These are phyloP conservation scores for Fusarium solani-melongenae DNA, from an alignment of 2,329 filamentous ascomycete species.

Conservation along the genomic window DNA sequence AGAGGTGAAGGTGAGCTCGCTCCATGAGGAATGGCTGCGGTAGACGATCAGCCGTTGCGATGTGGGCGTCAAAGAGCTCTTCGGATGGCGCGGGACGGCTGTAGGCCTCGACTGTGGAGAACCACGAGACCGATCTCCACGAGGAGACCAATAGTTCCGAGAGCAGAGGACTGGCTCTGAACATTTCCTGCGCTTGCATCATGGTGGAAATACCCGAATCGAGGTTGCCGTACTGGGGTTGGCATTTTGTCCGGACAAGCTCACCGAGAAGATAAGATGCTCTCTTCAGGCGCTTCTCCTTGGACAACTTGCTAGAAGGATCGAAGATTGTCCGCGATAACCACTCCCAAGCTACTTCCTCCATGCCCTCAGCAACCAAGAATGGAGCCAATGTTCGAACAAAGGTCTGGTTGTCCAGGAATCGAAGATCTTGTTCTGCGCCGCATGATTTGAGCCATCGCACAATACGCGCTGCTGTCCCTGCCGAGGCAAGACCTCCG, in stretches of 20 bases:
- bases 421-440: slow-evolving; percentile 57
- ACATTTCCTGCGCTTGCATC: slow-evolving; percentile 57
- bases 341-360: slow-evolving; percentile 66
- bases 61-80: slow-evolving; percentile 63
- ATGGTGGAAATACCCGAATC: slow-evolving; percentile 63
- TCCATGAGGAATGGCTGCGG: slow-evolving; percentile 54
- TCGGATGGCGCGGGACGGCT: slow-evolving; percentile 58
- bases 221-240: slow-evolving; percentile 54
- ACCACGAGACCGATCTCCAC: slow-evolving; percentile 63
- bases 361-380: slow-evolving; percentile 63
- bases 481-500: slow-evolving; percentile 52
- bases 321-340: slow-evolving; percentile 54
- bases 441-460: slow-evolving; percentile 66
- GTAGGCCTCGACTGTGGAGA: slow-evolving; percentile 63
- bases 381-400: slow-evolving; percentile 59
- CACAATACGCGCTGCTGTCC: slow-evolving; percentile 60
- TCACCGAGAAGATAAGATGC: slow-evolving; percentile 50
- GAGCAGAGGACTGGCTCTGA: slow-evolving; percentile 50
- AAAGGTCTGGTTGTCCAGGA: slow-evolving; percentile 55
- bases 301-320: slow-evolving; percentile 28
- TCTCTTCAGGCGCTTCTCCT: slow-evolving; percentile 41
- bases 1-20: slow-evolving; percentile 64
- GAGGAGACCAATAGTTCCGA: slow-evolving; percentile 52
- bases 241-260: slow-evolving; percentile 57
- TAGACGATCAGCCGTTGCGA: slow-evolving; percentile 57